Conservation (phyloP, 331 rosid genomes). For the Pyrus hybrid region DNA sequence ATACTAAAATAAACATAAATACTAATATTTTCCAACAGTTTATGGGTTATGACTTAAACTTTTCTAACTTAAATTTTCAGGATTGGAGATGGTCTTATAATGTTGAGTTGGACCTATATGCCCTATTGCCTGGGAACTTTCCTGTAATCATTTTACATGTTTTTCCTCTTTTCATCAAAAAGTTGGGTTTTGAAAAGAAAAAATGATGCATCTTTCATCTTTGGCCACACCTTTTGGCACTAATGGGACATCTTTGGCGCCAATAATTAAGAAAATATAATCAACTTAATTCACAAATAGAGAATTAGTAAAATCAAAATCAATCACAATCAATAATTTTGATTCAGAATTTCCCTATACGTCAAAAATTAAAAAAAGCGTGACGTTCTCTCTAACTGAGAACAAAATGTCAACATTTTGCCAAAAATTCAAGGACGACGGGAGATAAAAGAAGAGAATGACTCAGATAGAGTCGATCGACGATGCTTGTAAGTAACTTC, state of each 20-base stretch:
- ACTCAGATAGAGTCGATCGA: too few relatives aligned
- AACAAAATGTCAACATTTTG: conserved; percentile 9
- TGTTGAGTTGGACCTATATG: background rate
- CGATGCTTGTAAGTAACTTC: conserved; percentile 25
- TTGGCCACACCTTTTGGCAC: conserved; percentile 8
- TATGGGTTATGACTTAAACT: too few relatives aligned
- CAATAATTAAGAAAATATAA: background rate
- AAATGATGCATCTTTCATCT: background rate
- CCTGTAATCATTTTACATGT: conserved; percentile 3
- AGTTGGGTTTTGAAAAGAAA: too few relatives aligned
- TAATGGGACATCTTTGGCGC: background rate
- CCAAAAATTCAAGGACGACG: conserved; percentile 24
- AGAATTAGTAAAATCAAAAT: background rate
- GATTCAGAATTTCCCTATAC: background rate
- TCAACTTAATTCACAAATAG: background rate
- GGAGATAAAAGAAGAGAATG: background rate
- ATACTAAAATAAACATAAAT: too few relatives aligned
- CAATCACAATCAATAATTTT: background rate
- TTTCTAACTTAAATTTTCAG: too few relatives aligned
- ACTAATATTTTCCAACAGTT: too few relatives aligned
- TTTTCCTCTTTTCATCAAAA: background rate
- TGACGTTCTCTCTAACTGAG: background rate
- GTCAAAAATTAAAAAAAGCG: background rate
- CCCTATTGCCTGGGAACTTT: background rate
- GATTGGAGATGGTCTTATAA: too few relatives aligned